These are phyloP conservation scores for Suillus subaureus DNA, from an alignment of 768 basidiomycete species.

Conservation along the genomic window DNA sequence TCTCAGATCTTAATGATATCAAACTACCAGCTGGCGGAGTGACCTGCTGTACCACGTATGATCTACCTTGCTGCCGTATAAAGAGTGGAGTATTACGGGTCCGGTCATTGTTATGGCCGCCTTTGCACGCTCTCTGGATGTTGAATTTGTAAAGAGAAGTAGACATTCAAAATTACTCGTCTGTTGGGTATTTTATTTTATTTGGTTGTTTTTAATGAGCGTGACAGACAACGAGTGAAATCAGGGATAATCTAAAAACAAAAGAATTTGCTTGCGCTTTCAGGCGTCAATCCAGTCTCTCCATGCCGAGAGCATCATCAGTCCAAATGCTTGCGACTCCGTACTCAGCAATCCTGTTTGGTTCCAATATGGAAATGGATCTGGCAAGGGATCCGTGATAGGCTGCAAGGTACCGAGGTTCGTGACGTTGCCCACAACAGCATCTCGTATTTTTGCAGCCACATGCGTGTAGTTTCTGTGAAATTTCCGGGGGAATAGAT, in stretches of 20 bases:
- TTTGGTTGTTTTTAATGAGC: not conserved
- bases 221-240: not conserved
- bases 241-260: not conserved
- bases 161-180: not conserved
- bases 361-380: conserved; percentile 22
- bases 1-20: too few species aligned
- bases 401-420: conserved; percentile 39
- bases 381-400: conserved; percentile 37
- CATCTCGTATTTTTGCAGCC: conserved; percentile 34
- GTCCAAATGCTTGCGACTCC: conserved; percentile 21
- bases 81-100: too few species aligned
- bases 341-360: conserved; percentile 21
- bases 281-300: conserved; percentile 15
- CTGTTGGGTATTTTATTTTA: not conserved
- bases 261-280: not conserved
- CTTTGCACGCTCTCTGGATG: not conserved
- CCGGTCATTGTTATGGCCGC: too few species aligned
- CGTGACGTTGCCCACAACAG: conserved; percentile 34
- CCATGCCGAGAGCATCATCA: conserved; percentile 25
- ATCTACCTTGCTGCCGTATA: not conserved
- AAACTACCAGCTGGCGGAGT: too few species aligned
- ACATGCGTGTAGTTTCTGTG: conserved; percentile 32
- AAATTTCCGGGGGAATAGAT: conserved; percentile 33
- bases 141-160: not conserved
- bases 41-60: not conserved